Evolutionary conservation across 225 moss, liverwort and hornwort genomes (phyloP).

Genomic region (Polytrichum formosum): DNA sequence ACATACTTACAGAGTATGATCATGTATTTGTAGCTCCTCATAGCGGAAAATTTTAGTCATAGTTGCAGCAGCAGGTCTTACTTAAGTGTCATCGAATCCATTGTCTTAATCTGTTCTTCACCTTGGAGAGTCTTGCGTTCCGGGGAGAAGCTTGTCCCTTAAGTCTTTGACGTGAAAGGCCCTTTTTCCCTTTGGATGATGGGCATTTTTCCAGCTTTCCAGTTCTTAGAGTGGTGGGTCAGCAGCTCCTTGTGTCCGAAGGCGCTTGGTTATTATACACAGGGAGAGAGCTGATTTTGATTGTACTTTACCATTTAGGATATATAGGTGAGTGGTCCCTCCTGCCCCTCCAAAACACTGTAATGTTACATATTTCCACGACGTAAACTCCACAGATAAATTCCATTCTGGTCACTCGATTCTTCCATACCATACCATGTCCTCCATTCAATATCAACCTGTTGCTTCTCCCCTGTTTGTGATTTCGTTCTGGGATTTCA

Average conservation of each 20-base stretch:
- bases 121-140: neutral
- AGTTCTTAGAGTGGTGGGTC: neutral
- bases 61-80: conserved; percentile 5
- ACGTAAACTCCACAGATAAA: too few relatives aligned
- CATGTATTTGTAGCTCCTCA: conserved; percentile 22
- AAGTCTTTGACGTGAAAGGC: neutral
- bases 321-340: neutral
- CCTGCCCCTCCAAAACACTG: neutral
- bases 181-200: neutral
- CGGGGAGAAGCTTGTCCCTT: neutral
- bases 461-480: too few relatives aligned
- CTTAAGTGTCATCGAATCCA: neutral
- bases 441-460: too few relatives aligned
- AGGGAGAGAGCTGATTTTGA: neutral
- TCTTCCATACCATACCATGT: too few relatives aligned
- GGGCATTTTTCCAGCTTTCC: neutral
- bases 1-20: conserved; percentile 49
- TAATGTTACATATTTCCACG: neutral
- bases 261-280: neutral
- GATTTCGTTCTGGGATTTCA: too few relatives aligned
- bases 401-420: too few relatives aligned
- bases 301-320: neutral
- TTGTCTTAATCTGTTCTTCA: neutral
- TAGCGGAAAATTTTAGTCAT: conserved; percentile 20
- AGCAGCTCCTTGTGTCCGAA: conserved; percentile 1